These are phyloP conservation scores for Isabelozyma heimii DNA, from an alignment of 805 yeast genomes.

Conservation along the genomic window DNA sequence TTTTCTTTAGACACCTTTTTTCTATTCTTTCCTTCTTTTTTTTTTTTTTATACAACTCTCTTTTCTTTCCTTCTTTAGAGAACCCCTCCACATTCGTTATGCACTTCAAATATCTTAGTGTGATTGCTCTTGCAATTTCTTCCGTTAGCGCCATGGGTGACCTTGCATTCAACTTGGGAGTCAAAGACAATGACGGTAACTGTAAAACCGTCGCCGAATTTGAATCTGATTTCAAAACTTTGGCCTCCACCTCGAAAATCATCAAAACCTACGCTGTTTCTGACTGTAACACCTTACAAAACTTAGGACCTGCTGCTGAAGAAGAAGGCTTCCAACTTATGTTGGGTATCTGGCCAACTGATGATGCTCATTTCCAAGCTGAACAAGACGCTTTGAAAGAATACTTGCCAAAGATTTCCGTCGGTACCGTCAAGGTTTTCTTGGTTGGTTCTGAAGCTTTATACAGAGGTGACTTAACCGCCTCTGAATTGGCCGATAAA, in stretches of 20 bases:
- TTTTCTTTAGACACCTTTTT: constrained; percentile 2
- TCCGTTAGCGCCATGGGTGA: constrained; percentile 60
- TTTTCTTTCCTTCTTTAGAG: not conserved
- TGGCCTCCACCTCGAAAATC: constrained; percentile 57
- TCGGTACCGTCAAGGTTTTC: constrained; percentile 67
- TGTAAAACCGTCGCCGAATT: constrained; percentile 78
- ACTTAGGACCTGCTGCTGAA: constrained; percentile 84
- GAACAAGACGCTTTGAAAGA: constrained; percentile 70
- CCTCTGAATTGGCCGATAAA: constrained; percentile 64
- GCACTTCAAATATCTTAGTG: constrained; percentile 41
- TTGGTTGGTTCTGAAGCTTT: constrained; percentile 95
- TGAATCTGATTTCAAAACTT: constrained; percentile 58
- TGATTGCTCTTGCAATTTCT: constrained; percentile 47
- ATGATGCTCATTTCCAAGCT: constrained; percentile 67
- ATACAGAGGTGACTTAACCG: constrained; percentile 84
- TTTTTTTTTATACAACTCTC: not conserved
- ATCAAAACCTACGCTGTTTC: constrained; percentile 89
- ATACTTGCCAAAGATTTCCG: constrained; percentile 72
- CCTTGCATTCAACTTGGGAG: constrained; percentile 86
- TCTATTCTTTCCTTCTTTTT: not conserved
- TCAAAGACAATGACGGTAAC: constrained; percentile 65
- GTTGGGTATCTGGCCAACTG: constrained; percentile 94
- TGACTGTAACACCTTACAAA: constrained; percentile 87
- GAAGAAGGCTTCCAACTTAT: constrained; percentile 70
- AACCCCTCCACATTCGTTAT: constrained; percentile 16